Percentiles rank a stretch among this genome's conserved stretches.
Conservation (phyloP, 805 yeast genomes). For the Zygosaccharomyces siamensis region DNA sequence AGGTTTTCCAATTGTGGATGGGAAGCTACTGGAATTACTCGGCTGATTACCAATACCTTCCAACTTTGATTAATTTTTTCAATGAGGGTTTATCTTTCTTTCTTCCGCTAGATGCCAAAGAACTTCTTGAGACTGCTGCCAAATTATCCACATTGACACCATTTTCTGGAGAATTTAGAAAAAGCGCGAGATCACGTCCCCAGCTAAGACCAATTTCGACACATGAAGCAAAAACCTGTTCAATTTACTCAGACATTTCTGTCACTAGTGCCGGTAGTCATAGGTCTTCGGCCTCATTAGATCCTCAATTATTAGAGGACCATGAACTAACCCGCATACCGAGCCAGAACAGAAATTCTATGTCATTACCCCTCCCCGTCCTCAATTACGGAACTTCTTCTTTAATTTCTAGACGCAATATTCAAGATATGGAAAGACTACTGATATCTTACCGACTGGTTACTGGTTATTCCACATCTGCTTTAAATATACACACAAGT, state of each 20-base stretch:
- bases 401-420: constrained; percentile 35
- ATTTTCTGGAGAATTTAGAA: constrained; percentile 5
- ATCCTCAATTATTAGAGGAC: constrained; percentile 51
- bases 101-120: constrained; percentile 63
- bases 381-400: constrained; percentile 35
- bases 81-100: constrained; percentile 64
- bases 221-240: constrained; percentile 24
- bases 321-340: constrained; percentile 45
- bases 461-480: neutral
- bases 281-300: constrained; percentile 33
- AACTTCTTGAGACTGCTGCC: constrained; percentile 58
- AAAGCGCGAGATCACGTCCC: constrained; percentile 20
- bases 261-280: constrained; percentile 20
- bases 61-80: constrained; percentile 71
- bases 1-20: constrained; percentile 75
- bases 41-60: constrained; percentile 53
- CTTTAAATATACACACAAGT: neutral
- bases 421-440: constrained; percentile 41
- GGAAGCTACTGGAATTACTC: constrained; percentile 82
- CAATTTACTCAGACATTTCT: constrained; percentile 38
- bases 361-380: constrained; percentile 29
- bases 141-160: constrained; percentile 43
- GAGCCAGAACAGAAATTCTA: constrained; percentile 41
- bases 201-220: constrained; percentile 56
- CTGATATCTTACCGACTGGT: constrained; percentile 45